These are phyloP conservation scores for Hydnomerulius pinastri DNA, from an alignment of 768 basidiomycete species.

Conservation along the genomic window DNA sequence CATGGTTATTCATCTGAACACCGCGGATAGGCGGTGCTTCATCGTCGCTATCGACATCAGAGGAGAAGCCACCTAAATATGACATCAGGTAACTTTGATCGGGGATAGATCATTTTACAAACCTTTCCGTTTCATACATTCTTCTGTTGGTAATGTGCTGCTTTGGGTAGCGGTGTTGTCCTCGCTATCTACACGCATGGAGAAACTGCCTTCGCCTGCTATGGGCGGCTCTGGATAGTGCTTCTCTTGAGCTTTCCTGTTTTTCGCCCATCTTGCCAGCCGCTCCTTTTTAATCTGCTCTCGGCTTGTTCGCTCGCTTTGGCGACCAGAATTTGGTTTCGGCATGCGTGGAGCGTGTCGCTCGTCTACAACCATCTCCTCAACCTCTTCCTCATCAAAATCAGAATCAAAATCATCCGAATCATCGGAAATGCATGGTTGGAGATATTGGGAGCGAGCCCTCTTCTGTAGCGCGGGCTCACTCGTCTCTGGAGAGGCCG, in stretches of 20 bases:
- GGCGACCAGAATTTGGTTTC: constrained; percentile 12
- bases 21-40: constrained; percentile 22
- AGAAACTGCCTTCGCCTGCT: constrained; percentile 30
- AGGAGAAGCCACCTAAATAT: constrained; percentile 7
- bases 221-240: constrained; percentile 35
- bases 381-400: constrained; percentile 50
- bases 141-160: constrained; percentile 28
- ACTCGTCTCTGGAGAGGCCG: constrained; percentile 24
- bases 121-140: constrained; percentile 52
- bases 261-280: constrained; percentile 27
- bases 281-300: constrained; percentile 33
- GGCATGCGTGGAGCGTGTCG: constrained; percentile 20
- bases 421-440: constrained; percentile 15
- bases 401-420: constrained; percentile 24
- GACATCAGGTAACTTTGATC: constrained; percentile 3
- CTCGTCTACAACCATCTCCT: constrained; percentile 50
- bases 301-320: constrained; percentile 27
- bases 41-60: constrained; percentile 35
- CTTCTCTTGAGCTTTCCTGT: constrained; percentile 23
- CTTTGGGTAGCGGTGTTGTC: constrained; percentile 16
- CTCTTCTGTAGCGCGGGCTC: constrained; percentile 25
- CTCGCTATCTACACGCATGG: constrained; percentile 31
- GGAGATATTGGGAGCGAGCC: constrained; percentile 18
- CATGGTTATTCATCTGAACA: constrained; percentile 27
- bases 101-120: background rate